Evolutionary conservation across 352 stramenopile genomes (phyloP), one percentile per base, ranked within the genome.

Genomic region (Globisporangium viniferum): DNA sequence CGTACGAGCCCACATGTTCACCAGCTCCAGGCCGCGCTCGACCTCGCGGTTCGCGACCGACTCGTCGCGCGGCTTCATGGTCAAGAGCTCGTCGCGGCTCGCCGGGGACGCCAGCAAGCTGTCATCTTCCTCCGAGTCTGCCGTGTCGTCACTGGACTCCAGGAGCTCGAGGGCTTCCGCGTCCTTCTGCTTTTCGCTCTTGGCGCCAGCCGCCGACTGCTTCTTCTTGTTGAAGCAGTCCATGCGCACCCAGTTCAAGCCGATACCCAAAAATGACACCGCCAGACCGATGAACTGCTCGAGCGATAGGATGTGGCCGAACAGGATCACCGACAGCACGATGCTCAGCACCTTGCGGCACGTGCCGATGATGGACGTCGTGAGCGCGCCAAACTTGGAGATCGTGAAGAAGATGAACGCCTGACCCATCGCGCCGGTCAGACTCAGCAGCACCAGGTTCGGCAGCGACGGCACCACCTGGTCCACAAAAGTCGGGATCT

Each of bases 371-470:
- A 95, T 94, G 12, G 86, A 88, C 5, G 88, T 93, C 27, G 88
- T 95, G 20, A 95, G 65, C 14, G 88, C 88, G 68, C 88, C 88
- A 24, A 95, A 95, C 67, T 91, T 92, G 75, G 79, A 91, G 69
- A 95, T 92, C 7, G 86, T 94, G 68, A 90, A 92, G 75, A 94
- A 95, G 67, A 95, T 89, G 74, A 92, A 94, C 8, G 84, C 88
- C 65, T 95, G 88, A 41, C 88, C 88, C 29, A 91, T 77, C 0
- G 88, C 88, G 27, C 88, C 88, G 0, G 86, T 94, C 2, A 91
- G 62, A 64, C 88, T 94, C 51, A 95, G 71, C 56, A 93, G 70
- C 33, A 93, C 54, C 7, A 95, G 74, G 64, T 82, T 89, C 1
- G 80, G 80, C 27, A 92, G 64, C 35, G 81, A 84, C 49, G 83